phyloP scores from a whole-genome alignment of 139 green algal species.

The Closterium sp. region DNA sequence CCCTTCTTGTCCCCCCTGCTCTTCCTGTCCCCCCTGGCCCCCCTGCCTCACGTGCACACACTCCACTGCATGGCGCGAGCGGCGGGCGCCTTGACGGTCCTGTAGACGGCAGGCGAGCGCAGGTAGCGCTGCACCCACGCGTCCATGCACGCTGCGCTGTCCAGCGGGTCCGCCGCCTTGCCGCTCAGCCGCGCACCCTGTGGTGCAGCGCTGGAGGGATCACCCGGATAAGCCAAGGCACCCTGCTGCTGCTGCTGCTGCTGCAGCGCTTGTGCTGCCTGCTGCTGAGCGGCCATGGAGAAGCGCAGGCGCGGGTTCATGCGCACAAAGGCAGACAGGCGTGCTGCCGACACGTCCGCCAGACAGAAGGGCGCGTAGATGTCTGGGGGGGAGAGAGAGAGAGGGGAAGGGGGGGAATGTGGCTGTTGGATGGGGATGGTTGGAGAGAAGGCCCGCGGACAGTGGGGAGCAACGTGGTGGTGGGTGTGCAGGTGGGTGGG shows the following conservation, averaged over 20 bases:
- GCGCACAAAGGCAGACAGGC: neutral
- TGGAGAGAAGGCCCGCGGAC: neutral
- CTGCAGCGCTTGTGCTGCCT: too few species aligned
- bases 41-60: neutral
- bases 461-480: neutral
- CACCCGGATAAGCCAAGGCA: too few species aligned
- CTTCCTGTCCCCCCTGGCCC: neutral
- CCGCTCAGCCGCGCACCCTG: neutral
- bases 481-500: neutral
- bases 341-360: neutral
- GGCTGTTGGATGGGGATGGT: neutral
- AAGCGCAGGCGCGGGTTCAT: neutral
- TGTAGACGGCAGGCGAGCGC: neutral
- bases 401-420: neutral
- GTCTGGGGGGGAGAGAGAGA: neutral
- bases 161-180: neutral
- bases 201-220: too few species aligned
- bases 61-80: neutral
- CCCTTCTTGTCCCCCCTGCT: too few species aligned
- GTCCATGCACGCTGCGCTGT: neutral
- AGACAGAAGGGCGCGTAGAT: neutral
- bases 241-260: neutral
- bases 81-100: neutral
- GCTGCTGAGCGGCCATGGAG: neutral
- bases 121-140: slow-evolving; percentile 8